Evolutionary conservation across 495 filamentous ascomycete genomes (phyloP), one percentile per base, ranked within the genome.

Genomic region (Tuber borchii): DNA sequence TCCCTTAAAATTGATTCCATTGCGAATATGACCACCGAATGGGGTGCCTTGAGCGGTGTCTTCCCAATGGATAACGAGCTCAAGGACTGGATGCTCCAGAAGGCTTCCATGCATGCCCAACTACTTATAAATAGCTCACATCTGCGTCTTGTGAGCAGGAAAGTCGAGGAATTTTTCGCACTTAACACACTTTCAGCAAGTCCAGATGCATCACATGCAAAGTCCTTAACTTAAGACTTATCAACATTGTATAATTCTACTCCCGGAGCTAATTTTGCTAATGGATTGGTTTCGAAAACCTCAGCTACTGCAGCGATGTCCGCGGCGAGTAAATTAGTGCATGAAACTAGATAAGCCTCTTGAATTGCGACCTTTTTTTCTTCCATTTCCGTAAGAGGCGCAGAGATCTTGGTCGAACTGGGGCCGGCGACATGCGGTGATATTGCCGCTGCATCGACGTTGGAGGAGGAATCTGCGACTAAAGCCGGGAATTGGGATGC

Each of bases 11-110:
- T 98, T 8, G 93, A 96, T 81, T 89, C 93, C 0, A 97, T 98
- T 82, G 89, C 91, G 68, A 98, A 97, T 84, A 97, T 98, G 95
- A 92, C 94, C 0, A 96, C 92, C 0, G 95, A 99, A 83, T 98
- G 94, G 95, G 93, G 93, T 61, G 95, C 93, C 0, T 85, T 97
- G 17, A 88, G 88, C 42, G 92, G 91, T 26, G 84, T 94, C 22
- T 98, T 97, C 85, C 95, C 94, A 6, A 92, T 97, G 74, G 94
- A 99, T 81, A 75, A 79, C 0, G 86, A 89, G 1, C 86, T 98
- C 37, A 85, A 90, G 78, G 83, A 84, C n/a, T 98, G 95, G 95
- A 83, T 95, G 12, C 87, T 90, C 37, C 86, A 85, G 79, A 96
- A 93, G 85, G 93, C 94, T 26, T 92, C 92, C 0, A 87, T 86